These are phyloP conservation scores for apple (Malus domestica) DNA, from an alignment of 306 rosid species.

Conservation along the genomic window DNA sequence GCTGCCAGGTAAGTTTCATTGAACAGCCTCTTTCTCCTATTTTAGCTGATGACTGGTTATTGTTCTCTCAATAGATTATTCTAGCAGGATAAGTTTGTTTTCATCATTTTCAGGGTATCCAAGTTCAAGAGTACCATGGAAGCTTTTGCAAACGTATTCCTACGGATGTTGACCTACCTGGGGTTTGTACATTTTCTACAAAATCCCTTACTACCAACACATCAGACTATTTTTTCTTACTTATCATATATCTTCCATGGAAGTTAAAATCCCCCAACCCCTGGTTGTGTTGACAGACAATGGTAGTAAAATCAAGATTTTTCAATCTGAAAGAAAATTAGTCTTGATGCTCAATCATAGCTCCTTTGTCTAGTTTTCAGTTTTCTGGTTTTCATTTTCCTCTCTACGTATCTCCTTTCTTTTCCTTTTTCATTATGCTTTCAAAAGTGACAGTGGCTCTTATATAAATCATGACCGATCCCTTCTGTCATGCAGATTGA, in stretches of 20 bases:
- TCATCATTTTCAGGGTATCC: conserved; percentile 62
- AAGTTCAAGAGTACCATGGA: conserved; percentile 90
- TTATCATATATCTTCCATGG: background rate
- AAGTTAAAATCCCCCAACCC: background rate
- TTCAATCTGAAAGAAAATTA: background rate
- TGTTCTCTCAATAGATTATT: background rate
- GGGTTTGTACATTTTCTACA: conserved; percentile 59
- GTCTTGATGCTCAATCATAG: background rate
- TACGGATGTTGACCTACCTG: conserved; percentile 91
- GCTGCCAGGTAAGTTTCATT: conserved; percentile 79
- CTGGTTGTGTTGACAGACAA: background rate
- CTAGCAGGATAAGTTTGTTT: background rate
- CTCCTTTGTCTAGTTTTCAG: background rate
- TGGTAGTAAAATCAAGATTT: background rate
- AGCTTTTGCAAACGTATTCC: conserved; percentile 96
- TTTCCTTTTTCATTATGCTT: background rate
- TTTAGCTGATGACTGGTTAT: background rate
- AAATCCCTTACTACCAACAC: background rate
- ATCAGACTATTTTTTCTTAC: background rate
- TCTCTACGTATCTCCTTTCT: background rate
- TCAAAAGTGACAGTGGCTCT: background rate
- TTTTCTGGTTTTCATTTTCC: background rate
- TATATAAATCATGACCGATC: background rate
- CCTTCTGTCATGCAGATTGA: conserved; percentile 55
- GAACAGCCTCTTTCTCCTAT: background rate